These are phyloP conservation scores for Sarocladium strictum DNA, from an alignment of 2,329 filamentous ascomycete species.

Conservation along the genomic window DNA sequence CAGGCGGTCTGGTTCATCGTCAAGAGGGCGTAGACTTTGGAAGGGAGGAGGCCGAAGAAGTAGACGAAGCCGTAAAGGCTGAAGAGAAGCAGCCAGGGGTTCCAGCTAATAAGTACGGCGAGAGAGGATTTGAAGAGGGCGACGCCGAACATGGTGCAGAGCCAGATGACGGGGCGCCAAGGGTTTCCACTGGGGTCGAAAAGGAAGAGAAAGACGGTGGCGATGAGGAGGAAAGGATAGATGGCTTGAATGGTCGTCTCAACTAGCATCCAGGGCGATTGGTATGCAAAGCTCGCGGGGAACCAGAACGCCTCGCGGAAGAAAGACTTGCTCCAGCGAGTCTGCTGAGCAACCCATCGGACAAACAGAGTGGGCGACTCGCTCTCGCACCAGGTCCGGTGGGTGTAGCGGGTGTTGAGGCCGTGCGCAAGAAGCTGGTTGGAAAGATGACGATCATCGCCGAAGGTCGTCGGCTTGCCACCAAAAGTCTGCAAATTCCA, in stretches of 20 bases:
- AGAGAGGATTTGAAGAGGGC: slow-evolving; percentile 13
- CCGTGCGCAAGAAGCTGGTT: slow-evolving; percentile 13
- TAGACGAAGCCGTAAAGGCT: slow-evolving; percentile 14
- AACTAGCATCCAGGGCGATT: slow-evolving; percentile 14
- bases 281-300: slow-evolving; percentile 13
- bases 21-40: slow-evolving; percentile 13
- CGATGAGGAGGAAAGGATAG: slow-evolving; percentile 14
- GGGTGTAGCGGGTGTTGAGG: slow-evolving; percentile 12
- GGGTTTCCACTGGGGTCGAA: slow-evolving; percentile 12
- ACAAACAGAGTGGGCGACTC: slow-evolving; percentile 13
- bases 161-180: slow-evolving; percentile 13
- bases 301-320: slow-evolving; percentile 15
- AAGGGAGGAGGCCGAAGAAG: slow-evolving; percentile 14
- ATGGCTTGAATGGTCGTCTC: slow-evolving; percentile 14
- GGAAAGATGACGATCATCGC: slow-evolving; percentile 12
- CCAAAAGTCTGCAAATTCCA: slow-evolving; percentile 14
- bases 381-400: slow-evolving; percentile 15
- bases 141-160: slow-evolving; percentile 14
- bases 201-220: slow-evolving; percentile 14
- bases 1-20: slow-evolving; percentile 14
- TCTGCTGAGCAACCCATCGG: slow-evolving; percentile 14
- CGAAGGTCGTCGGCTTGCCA: slow-evolving; percentile 13
- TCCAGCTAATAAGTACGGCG: slow-evolving; percentile 13
- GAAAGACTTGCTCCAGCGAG: slow-evolving; percentile 14
- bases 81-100: slow-evolving; percentile 14